Base-by-base conservation (phyloP, 352 stramenopile genomes). In the Achlya hypogyna region DNA sequence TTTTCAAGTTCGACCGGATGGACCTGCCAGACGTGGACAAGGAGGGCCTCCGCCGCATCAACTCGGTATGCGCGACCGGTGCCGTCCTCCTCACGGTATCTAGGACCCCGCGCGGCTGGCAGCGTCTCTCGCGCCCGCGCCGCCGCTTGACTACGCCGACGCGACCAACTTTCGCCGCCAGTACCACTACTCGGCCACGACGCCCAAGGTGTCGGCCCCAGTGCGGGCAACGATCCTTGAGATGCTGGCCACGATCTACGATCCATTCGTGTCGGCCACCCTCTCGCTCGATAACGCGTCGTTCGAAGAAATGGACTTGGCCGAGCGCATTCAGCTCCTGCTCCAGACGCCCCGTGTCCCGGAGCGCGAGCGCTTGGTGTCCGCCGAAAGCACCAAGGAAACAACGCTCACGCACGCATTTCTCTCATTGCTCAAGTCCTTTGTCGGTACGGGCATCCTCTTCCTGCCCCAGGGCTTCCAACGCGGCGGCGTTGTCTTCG, bases 401-500 rank as follows among this genome's bases (percentile, higher is more conserved):
- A 89, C 84, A 28, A 91, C 84, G 35, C 69, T 92, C 53, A 89
- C 80, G 79, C 82, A 92, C 63, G 80, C 84, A 22, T 64, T 92
- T 65, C 69, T 92, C 12, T 89, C 84, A 51, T 68, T 92, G 63
- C 72, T 92, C 62, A 92, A 92, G 73, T 81, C 84, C 35, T 92
- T 92, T 70, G 82, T 92, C 0, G 84, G 84, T 16, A 92, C 82
- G 2, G 84, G 84, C 16, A 85, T 92, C 67, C 69, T 92, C 58
- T 92, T 92, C 56, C 65, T 92, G 34, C 84, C 84, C 0, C 78
- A 91, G 51, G 84, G 82, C 22, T 92, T 92, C 65, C 74, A 74
- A 31, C 87, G 78, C 65, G 84, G 84, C 25, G 84, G 84, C 0
- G 75, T 92, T 60, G 49, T 92, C 16, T 92, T 92, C 49, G 88